These are phyloP conservation scores for Saitozyma sp. DNA, from an alignment of 768 basidiomycete genomes.

Conservation along the genomic window DNA sequence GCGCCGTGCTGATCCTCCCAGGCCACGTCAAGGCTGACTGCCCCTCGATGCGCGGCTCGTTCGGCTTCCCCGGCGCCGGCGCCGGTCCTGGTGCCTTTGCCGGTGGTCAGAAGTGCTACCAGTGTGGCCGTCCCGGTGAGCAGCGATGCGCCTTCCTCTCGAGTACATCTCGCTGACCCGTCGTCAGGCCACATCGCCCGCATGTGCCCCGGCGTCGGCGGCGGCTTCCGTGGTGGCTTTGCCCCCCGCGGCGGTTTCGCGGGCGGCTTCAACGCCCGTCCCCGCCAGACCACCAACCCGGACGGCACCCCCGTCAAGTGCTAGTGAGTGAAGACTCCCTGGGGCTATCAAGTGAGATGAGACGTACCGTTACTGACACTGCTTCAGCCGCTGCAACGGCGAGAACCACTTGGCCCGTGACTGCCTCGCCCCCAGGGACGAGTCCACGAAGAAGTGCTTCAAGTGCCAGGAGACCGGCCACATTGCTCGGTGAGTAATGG, in stretches of 20 bases:
- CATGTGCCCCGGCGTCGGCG: conserved; percentile 23
- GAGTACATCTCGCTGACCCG: not conserved
- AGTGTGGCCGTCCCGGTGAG: conserved; percentile 85
- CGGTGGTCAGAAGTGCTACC: conserved; percentile 73
- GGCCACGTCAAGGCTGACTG: conserved; percentile 49
- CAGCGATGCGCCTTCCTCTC: conserved; percentile 56
- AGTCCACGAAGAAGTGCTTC: conserved; percentile 48
- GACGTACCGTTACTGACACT: not conserved
- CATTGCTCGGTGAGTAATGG: conserved; percentile 25
- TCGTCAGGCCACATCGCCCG: conserved; percentile 29
- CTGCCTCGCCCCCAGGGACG: conserved; percentile 44
- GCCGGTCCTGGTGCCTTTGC: conserved; percentile 8
- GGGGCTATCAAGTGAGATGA: not conserved
- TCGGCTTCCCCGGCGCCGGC: conserved; percentile 1
- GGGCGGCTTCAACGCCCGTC: conserved; percentile 24
- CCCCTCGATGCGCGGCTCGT: conserved; percentile 31
- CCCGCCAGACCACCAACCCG: conserved; percentile 28
- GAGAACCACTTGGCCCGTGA: conserved; percentile 50
- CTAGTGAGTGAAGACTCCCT: conserved; percentile 34
- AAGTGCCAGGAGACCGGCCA: conserved; percentile 49
- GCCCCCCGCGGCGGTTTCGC: conserved; percentile 24
- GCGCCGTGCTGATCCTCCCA: not conserved
- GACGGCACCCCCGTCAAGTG: conserved; percentile 50
- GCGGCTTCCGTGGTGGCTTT: conserved; percentile 15
- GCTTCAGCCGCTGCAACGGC: conserved; percentile 45